These are phyloP conservation scores for Pelargonium fulgidum DNA, from an alignment of 441 rosid species.

Conservation along the genomic window DNA sequence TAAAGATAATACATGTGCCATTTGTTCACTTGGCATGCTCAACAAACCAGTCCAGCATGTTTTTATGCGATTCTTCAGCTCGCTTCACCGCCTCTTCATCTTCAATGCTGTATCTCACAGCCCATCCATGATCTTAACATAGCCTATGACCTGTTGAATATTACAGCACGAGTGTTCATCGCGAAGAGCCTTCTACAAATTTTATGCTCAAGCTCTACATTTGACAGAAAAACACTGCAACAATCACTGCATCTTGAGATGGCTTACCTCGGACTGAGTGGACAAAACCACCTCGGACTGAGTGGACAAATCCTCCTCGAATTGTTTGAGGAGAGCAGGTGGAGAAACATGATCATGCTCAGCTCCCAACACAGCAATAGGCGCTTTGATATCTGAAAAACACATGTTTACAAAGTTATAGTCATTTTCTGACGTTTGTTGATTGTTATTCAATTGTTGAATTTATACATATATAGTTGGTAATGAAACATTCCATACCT, in stretches of 20 bases:
- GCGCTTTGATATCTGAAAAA: neutral
- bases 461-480: neutral
- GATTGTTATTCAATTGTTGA: neutral
- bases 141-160: conserved; percentile 14
- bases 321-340: conserved; percentile 24
- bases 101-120: conserved; percentile 20
- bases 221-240: too few species aligned
- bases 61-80: conserved; percentile 21
- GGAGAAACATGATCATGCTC: conserved; percentile 20
- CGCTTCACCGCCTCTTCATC: conserved; percentile 16
- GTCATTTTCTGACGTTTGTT: conserved; percentile 14
- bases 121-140: conserved; percentile 25
- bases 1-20: neutral
- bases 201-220: too few species aligned
- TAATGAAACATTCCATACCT: conserved; percentile 15
- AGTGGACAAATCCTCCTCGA: conserved; percentile 16
- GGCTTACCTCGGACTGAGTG: conserved; percentile 18
- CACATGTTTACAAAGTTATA: conserved; percentile 6
- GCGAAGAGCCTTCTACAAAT: too few species aligned
- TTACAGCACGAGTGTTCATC: too few species aligned
- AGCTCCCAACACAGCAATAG: conserved; percentile 16
- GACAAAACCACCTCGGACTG: conserved; percentile 19
- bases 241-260: too few species aligned
- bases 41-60: conserved; percentile 25
- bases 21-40: conserved; percentile 18